phyloP scores from a whole-genome alignment of 2,329 filamentous ascomycete genomes.

The Apiospora aurea region DNA sequence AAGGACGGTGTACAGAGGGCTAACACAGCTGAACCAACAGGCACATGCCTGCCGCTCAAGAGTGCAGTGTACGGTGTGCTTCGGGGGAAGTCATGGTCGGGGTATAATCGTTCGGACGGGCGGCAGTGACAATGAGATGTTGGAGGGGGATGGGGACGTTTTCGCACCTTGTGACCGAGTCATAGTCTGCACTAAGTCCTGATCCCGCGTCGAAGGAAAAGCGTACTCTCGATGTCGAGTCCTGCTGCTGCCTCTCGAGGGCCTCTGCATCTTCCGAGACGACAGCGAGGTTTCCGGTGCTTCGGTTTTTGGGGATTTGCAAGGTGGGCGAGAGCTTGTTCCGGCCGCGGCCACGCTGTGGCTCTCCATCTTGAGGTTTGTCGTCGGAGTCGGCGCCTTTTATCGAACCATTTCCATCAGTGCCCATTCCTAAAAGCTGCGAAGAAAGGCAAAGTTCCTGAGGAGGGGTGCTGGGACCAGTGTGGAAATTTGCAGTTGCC shows the following conservation, averaged over 20 bases:
- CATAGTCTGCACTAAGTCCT: constrained; percentile 65
- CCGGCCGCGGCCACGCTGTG: constrained; percentile 42
- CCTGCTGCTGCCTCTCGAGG: constrained; percentile 35
- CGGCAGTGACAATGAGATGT: constrained; percentile 1
- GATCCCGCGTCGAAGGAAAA: constrained; percentile 80
- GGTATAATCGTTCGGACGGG: constrained; percentile 4
- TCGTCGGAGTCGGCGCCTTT: constrained; percentile 50
- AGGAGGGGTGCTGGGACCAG: constrained; percentile 11
- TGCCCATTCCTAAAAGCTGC: constrained; percentile 21
- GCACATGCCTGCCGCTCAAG: constrained; percentile 1
- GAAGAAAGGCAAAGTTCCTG: constrained; percentile 12
- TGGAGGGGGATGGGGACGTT: constrained; percentile 12
- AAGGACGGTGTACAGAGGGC: not conserved
- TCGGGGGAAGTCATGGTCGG: constrained; percentile 13
- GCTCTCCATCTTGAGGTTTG: constrained; percentile 48
- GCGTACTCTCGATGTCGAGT: constrained; percentile 66
- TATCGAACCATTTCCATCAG: constrained; percentile 24
- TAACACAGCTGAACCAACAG: constrained; percentile 13
- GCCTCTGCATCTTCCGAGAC: constrained; percentile 51
- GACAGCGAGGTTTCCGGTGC: constrained; percentile 67
- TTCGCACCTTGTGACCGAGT: constrained; percentile 76
- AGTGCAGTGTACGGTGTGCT: constrained; percentile 17
- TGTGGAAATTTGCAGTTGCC: constrained; percentile 9
- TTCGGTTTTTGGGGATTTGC: constrained; percentile 68
- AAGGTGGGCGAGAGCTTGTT: constrained; percentile 55